Percentiles rank a stretch among this genome's conserved stretches.
phyloP scores from a whole-genome alignment of 352 stramenopile species.

The Globisporangium yorkense region DNA sequence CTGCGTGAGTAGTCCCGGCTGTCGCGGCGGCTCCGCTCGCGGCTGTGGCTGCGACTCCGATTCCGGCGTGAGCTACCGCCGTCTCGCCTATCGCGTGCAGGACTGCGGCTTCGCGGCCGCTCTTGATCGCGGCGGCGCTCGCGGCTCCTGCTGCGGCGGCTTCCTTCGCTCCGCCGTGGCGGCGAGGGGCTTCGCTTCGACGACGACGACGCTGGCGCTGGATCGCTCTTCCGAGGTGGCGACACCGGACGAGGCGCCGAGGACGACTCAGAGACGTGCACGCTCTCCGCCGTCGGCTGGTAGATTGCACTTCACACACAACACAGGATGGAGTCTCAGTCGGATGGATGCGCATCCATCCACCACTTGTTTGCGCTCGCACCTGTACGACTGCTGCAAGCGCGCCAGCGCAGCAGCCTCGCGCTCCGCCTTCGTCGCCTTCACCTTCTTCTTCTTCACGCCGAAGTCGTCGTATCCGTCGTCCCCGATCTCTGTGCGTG shows the following conservation, averaged over 20 bases:
- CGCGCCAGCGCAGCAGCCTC: constrained; percentile 77
- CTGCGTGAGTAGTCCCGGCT: constrained; percentile 9
- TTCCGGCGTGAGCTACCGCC: constrained; percentile 17
- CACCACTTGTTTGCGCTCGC: not conserved
- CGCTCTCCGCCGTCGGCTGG: constrained; percentile 18
- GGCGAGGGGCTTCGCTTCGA: constrained; percentile 14
- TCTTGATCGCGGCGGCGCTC: constrained; percentile 14
- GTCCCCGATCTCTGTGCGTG: constrained; percentile 72
- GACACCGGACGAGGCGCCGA: not conserved
- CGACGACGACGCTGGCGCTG: not conserved
- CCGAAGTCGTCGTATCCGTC: constrained; percentile 88
- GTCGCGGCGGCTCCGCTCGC: constrained; percentile 17
- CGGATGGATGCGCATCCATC: too few species aligned
- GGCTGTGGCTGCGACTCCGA: constrained; percentile 20
- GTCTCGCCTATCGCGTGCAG: not conserved
- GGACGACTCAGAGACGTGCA: not conserved
- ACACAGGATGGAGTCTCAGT: not conserved
- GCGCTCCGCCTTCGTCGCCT: constrained; percentile 65
- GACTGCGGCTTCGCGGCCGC: constrained; percentile 20
- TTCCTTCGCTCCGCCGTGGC: constrained; percentile 21
- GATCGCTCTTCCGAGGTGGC: not conserved
- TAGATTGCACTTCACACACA: constrained; percentile 34
- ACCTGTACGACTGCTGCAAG: constrained; percentile 81
- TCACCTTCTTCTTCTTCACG: constrained; percentile 75
- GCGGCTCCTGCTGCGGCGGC: constrained; percentile 14